These are phyloP conservation scores for Mycena chlorophos DNA, from an alignment of 768 basidiomycete genomes.

Conservation along the genomic window DNA sequence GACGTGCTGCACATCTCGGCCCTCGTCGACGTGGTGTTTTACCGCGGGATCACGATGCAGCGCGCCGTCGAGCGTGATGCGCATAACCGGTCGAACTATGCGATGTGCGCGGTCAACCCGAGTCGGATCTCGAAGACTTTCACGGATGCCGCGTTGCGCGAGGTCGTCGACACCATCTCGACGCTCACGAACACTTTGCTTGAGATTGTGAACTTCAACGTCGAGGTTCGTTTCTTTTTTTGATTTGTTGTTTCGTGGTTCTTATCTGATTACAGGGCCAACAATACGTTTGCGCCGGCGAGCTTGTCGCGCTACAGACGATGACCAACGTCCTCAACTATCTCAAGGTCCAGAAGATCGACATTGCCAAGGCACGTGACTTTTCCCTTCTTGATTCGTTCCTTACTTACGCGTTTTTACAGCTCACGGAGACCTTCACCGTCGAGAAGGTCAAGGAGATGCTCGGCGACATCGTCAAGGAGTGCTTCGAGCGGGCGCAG, in stretches of 20 bases:
- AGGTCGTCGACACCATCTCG: conserved; percentile 92
- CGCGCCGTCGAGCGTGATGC: conserved; percentile 96
- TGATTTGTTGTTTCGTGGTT: conserved; percentile 17
- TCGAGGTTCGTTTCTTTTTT: conserved; percentile 66
- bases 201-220: conserved; percentile 98
- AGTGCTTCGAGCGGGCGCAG: conserved; percentile 71
- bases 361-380: conserved; percentile 72
- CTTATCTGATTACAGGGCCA: conserved; percentile 63
- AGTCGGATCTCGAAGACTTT: conserved; percentile 93
- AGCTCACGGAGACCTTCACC: conserved; percentile 86
- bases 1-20: conserved; percentile 94
- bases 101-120: conserved; percentile 99
- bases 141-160: conserved; percentile 92
- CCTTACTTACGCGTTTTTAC: conserved; percentile 9
- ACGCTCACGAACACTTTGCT: conserved; percentile 74
- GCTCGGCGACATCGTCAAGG: conserved; percentile 87
- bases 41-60: conserved; percentile 99
- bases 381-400: neutral
- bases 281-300: conserved; percentile 99
- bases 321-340: conserved; percentile 97
- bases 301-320: conserved; percentile 88
- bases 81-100: conserved; percentile 91
- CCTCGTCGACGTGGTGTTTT: conserved; percentile 97
- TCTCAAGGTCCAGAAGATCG: conserved; percentile 94
- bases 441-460: conserved; percentile 96